Conservation (phyloP, 2,329 filamentous ascomycete species). For the Neophaeococcomyces aloes region DNA sequence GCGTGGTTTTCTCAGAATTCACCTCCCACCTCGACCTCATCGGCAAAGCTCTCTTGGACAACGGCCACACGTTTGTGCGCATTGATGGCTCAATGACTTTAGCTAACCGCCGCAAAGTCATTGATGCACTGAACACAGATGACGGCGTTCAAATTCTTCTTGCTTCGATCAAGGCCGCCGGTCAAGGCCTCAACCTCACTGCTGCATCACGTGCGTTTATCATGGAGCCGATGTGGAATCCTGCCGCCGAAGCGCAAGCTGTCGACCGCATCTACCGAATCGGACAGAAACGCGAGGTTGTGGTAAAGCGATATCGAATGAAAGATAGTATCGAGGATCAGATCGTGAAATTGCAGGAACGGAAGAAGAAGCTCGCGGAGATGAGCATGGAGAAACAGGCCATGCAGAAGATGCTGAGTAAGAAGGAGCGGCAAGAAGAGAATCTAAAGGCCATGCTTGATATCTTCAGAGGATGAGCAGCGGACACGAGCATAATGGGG, state of each 20-base stretch:
- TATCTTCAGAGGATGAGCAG: conserved; percentile 17
- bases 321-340: conserved; percentile 82
- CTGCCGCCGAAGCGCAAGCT: conserved; percentile 86
- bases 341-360: conserved; percentile 78
- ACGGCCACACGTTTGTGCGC: conserved; percentile 60
- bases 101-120: conserved; percentile 58
- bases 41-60: conserved; percentile 61
- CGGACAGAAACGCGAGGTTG: conserved; percentile 78
- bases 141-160: conserved; percentile 65
- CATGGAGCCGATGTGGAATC: conserved; percentile 98
- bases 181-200: conserved; percentile 83
- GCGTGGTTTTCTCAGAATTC: conserved; percentile 93
- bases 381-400: conserved; percentile 62
- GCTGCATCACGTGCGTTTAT: conserved; percentile 79
- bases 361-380: conserved; percentile 84
- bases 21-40: conserved; percentile 90
- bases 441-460: conserved; percentile 21
- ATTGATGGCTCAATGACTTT: conserved; percentile 86
- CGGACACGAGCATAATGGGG: too few relatives aligned
- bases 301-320: conserved; percentile 87
- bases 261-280: conserved; percentile 86
- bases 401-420: conserved; percentile 20
- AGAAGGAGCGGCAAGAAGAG: conserved; percentile 20
- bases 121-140: conserved; percentile 68
- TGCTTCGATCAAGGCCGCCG: conserved; percentile 85